These are phyloP conservation scores for Lasiodiplodia gonubiensis DNA, from an alignment of 2,329 filamentous ascomycete genomes.

Conservation along the genomic window DNA sequence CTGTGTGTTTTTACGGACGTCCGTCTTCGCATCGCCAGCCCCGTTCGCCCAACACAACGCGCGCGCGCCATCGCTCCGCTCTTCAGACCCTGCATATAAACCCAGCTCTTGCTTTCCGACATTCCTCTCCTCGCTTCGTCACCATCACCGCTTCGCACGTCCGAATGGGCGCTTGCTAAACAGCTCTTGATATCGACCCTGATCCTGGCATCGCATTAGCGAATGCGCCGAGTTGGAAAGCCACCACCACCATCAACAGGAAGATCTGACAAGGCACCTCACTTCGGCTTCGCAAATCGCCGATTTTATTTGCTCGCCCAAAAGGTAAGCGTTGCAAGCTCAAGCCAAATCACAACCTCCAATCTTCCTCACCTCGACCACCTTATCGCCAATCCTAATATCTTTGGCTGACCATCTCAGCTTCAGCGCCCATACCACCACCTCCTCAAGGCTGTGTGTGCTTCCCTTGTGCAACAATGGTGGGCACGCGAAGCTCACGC, in stretches of 20 bases:
- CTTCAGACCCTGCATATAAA: slow-evolving; percentile 8
- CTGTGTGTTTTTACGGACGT: slow-evolving; percentile 12
- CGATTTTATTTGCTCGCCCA: neutral
- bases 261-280: neutral
- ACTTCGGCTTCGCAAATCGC: neutral
- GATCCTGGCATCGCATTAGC: neutral
- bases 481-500: neutral
- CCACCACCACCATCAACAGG: neutral
- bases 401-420: neutral
- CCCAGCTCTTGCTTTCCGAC: neutral
- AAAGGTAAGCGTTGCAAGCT: neutral
- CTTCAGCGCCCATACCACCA: neutral
- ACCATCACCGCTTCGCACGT: neutral
- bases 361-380: neutral
- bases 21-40: slow-evolving; percentile 7
- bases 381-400: neutral
- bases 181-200: neutral
- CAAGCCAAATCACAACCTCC: neutral
- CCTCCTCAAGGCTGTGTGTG: neutral
- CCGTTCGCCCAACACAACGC: slow-evolving; percentile 10
- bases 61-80: neutral
- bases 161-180: neutral
- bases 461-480: neutral
- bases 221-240: neutral
- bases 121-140: neutral